These are phyloP conservation scores for Talaromyces sp. DNA, from an alignment of 2,329 filamentous ascomycete genomes.

Conservation along the genomic window DNA sequence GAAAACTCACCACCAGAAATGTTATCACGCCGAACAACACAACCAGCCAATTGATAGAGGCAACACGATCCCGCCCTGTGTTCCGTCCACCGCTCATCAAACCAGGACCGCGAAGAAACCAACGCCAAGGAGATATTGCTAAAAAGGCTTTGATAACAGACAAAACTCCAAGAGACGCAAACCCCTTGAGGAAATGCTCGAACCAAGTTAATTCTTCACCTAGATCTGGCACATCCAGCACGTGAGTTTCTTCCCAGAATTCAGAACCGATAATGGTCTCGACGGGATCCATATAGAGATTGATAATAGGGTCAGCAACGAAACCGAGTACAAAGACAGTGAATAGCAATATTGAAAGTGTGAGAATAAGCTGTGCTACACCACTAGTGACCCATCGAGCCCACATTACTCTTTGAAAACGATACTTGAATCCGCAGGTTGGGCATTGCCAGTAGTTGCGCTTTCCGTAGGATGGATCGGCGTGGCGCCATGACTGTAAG, in stretches of 20 bases:
- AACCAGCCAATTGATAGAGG: slow-evolving; percentile 74
- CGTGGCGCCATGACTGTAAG: slow-evolving; percentile 74
- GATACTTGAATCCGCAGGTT: slow-evolving; percentile 81
- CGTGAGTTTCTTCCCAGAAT: slow-evolving; percentile 36
- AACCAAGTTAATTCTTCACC: slow-evolving; percentile 63
- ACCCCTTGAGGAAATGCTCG: slow-evolving; percentile 82
- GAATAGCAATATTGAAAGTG: slow-evolving; percentile 64
- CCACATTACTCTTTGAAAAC: slow-evolving; percentile 72
- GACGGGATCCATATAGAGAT: slow-evolving; percentile 76
- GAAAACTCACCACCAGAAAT: slow-evolving; percentile 66
- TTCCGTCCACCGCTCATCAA: slow-evolving; percentile 51
- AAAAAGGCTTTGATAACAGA: slow-evolving; percentile 79
- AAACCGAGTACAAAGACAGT: slow-evolving; percentile 83
- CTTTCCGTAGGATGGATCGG: slow-evolving; percentile 60
- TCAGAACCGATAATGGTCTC: slow-evolving; percentile 55
- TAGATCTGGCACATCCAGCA: slow-evolving; percentile 31
- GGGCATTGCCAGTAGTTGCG: slow-evolving; percentile 83
- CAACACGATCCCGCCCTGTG: slow-evolving; percentile 70
- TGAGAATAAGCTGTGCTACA: slow-evolving; percentile 65
- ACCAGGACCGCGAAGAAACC: slow-evolving; percentile 65
- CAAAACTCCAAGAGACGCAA: slow-evolving; percentile 82
- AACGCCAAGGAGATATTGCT: slow-evolving; percentile 69
- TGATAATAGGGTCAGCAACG: slow-evolving; percentile 86
- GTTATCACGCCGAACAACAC: slow-evolving; percentile 76
- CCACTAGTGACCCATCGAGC: slow-evolving; percentile 65